Evolutionary conservation across 352 stramenopile genomes (phyloP).

Genomic region (Phytophthora idaei): DNA sequence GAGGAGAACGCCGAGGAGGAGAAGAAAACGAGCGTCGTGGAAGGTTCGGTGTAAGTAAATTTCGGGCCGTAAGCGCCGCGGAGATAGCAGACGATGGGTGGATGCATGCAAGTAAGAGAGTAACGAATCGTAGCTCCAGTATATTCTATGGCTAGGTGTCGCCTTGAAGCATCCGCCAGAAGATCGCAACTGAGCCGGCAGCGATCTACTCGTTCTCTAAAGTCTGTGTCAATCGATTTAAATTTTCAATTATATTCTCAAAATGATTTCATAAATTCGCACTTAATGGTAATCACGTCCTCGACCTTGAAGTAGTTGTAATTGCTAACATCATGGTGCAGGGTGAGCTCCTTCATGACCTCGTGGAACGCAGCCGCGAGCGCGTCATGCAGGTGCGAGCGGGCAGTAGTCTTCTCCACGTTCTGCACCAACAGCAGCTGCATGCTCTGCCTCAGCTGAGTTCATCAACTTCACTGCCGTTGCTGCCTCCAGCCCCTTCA

Average conservation of each 20-base stretch:
- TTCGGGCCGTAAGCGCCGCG: constrained; percentile 4
- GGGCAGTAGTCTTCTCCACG: constrained; percentile 48
- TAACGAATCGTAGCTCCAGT: constrained; percentile 23
- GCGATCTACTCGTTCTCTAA: constrained; percentile 2
- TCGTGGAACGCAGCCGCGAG: constrained; percentile 66
- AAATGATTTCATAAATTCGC: not conserved
- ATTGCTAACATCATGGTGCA: constrained; percentile 32
- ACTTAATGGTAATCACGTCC: constrained; percentile 12
- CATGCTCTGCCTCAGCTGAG: not conserved
- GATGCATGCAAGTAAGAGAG: constrained; percentile 28
- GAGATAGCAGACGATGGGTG: constrained; percentile 16
- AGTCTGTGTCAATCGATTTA: constrained; percentile 25
- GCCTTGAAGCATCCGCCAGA: constrained; percentile 13
- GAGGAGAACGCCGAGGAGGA: constrained; percentile 37
- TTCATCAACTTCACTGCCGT: constrained; percentile 18
- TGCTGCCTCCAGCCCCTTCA: constrained; percentile 17
- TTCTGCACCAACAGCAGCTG: constrained; percentile 35
- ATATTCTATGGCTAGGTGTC: constrained; percentile 35
- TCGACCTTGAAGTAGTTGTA: constrained; percentile 7
- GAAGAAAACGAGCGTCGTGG: constrained; percentile 58
- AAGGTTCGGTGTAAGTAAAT: constrained; percentile 63
- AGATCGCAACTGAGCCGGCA: not conserved
- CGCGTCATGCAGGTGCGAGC: constrained; percentile 62
- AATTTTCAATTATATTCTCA: not conserved
- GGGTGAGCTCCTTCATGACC: constrained; percentile 58